Percentiles rank a stretch among this genome's conserved stretches.
Evolutionary conservation across 305 asterid genomes (phyloP).

Genomic region (Fraxinus floribunda): DNA sequence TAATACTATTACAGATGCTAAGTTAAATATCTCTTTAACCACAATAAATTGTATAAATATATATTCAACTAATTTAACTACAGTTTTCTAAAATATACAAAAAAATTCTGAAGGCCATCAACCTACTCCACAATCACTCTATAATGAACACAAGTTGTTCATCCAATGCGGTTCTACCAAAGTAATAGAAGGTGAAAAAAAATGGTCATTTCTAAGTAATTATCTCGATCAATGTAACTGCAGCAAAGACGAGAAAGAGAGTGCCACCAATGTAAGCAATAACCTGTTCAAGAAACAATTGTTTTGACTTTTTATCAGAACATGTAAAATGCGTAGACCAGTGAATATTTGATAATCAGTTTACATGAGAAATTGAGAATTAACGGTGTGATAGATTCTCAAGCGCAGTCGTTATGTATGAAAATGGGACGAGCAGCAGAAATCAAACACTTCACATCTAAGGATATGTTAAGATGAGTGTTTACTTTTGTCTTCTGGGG

Average conservation of each 20-base stretch:
- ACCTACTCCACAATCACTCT: not conserved
- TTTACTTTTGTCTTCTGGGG: not conserved
- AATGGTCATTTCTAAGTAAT: conserved; percentile 33
- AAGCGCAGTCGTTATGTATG: not conserved
- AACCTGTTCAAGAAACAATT: not conserved
- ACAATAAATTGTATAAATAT: not conserved
- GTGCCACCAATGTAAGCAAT: no score
- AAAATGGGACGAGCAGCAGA: not conserved
- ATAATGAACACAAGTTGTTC: conserved; percentile 1
- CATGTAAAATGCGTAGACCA: not conserved
- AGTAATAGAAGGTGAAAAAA: not conserved
- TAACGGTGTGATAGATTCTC: not conserved
- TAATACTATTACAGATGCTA: not conserved
- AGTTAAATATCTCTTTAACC: not conserved
- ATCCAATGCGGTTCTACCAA: conserved; percentile 7
- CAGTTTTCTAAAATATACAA: not conserved
- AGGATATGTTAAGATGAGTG: not conserved
- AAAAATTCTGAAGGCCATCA: conserved; percentile 4
- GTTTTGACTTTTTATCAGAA: not conserved
- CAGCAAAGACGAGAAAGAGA: conserved; percentile 84
- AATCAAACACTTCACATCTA: not conserved
- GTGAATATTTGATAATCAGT: not conserved
- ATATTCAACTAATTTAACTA: not conserved
- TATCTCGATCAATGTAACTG: conserved; percentile 73
- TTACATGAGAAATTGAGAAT: not conserved